A percentile compares a stretch with the other conserved stretches of the same genome.
These are phyloP conservation scores for Tagetes patula DNA, from an alignment of 129 eudicot species.

Conservation along the genomic window DNA sequence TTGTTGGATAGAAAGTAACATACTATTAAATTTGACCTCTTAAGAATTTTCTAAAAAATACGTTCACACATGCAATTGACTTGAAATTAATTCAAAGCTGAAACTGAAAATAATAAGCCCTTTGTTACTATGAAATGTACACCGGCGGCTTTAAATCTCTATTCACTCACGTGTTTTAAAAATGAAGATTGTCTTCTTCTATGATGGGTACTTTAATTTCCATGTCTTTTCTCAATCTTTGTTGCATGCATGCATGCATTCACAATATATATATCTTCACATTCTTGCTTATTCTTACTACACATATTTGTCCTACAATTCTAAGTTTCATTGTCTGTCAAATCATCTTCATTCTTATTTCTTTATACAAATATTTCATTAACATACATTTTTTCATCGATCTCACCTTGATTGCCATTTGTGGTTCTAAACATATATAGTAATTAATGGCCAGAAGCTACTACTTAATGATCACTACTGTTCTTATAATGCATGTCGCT, in stretches of 20 bases:
- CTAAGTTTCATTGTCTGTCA: not conserved
- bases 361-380: not conserved
- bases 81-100: slow-evolving; percentile 19
- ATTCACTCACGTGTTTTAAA: slow-evolving; percentile 20
- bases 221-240: slow-evolving; percentile 2
- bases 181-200: not conserved
- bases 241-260: slow-evolving; percentile 27
- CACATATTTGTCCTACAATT: not conserved
- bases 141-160: slow-evolving; percentile 30
- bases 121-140: not conserved
- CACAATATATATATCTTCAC: slow-evolving; percentile 24
- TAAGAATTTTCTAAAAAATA: not conserved
- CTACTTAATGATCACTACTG: slow-evolving; percentile 4
- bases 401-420: not conserved
- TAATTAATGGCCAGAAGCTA: slow-evolving; percentile 40
- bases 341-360: slow-evolving; percentile 17
- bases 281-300: slow-evolving; percentile 12
- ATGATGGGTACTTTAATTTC: slow-evolving; percentile 14
- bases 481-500: slow-evolving; percentile 27
- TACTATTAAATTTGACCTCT: not conserved
- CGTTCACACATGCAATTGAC: slow-evolving; percentile 6
- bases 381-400: not conserved
- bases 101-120: not conserved
- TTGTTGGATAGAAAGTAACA: not conserved
- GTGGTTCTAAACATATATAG: not conserved